These are phyloP conservation scores for Eutrema salsugineum DNA, from an alignment of 441 rosid species.

Conservation along the genomic window DNA sequence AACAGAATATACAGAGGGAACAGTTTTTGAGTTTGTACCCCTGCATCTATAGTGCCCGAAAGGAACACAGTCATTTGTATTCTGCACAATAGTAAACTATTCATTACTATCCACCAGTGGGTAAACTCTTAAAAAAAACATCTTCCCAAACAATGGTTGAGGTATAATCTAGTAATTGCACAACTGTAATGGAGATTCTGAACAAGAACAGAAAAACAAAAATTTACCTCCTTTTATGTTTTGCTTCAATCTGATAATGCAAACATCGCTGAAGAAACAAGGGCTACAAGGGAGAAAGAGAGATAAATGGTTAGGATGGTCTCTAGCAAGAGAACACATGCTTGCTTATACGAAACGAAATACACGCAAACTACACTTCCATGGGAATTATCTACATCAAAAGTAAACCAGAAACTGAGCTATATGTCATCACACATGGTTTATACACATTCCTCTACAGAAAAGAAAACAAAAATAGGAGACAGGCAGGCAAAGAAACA, in stretches of 20 bases:
- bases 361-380: background rate
- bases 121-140: background rate
- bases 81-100: slow-evolving; percentile 38
- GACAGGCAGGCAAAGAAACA: background rate
- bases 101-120: slow-evolving; percentile 6
- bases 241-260: slow-evolving; percentile 78
- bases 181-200: background rate
- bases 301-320: slow-evolving; percentile 3
- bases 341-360: background rate
- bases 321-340: slow-evolving; percentile 2
- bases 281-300: slow-evolving; percentile 49
- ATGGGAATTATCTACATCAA: background rate
- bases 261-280: slow-evolving; percentile 82
- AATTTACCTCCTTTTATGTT: slow-evolving; percentile 64
- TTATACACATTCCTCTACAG: background rate
- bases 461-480: background rate
- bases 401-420: background rate
- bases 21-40: slow-evolving; percentile 42
- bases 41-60: slow-evolving; percentile 46
- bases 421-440: background rate
- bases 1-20: slow-evolving; percentile 79
- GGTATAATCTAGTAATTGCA: background rate
- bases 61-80: slow-evolving; percentile 71
- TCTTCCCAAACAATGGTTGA: background rate
- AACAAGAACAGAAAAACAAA: background rate